Percentiles rank a stretch among this genome's conserved stretches.
phyloP scores from a whole-genome alignment of 108 stramenopile species.

The Discostella pseudostelligera region DNA sequence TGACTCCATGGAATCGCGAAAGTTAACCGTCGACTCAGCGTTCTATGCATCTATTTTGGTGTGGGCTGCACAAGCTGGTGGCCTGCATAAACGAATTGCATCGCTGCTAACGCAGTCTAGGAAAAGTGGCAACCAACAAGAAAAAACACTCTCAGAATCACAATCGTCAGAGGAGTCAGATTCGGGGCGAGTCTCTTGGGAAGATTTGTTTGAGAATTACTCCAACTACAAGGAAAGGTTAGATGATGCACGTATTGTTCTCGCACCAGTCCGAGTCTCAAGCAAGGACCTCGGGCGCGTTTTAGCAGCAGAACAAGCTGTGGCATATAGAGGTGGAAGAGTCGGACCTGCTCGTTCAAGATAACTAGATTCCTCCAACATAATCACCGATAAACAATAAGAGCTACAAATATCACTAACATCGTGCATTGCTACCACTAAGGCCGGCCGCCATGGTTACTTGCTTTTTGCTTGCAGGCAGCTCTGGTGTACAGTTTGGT shows the following conservation, averaged over 20 bases:
- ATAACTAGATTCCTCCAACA: not conserved
- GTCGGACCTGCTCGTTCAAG: conserved; percentile 7
- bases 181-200: conserved; percentile 19
- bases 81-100: conserved; percentile 57
- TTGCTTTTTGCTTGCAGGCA: too few relatives aligned
- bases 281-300: conserved; percentile 33
- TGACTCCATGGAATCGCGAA: conserved; percentile 63
- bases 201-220: conserved; percentile 32
- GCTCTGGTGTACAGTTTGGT: too few relatives aligned
- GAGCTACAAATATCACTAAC: too few relatives aligned
- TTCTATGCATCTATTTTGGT: conserved; percentile 65
- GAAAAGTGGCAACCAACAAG: conserved; percentile 23
- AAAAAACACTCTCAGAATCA: conserved; percentile 17
- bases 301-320: conserved; percentile 44
- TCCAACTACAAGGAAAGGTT: conserved; percentile 36
- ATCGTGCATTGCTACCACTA: too few relatives aligned
- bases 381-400: too few relatives aligned
- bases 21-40: conserved; percentile 56
- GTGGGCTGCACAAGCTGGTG: conserved; percentile 53
- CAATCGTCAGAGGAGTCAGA: conserved; percentile 2
- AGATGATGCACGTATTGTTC: conserved; percentile 1
- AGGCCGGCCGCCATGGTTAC: too few relatives aligned
- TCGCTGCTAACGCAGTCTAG: conserved; percentile 44
- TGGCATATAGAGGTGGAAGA: conserved; percentile 25
- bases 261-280: conserved; percentile 36